Percentiles rank a stretch among this genome's conserved stretches.
Evolutionary conservation across 257 asterid genomes (phyloP).

Genomic region (Phtheirospermum japonicum): DNA sequence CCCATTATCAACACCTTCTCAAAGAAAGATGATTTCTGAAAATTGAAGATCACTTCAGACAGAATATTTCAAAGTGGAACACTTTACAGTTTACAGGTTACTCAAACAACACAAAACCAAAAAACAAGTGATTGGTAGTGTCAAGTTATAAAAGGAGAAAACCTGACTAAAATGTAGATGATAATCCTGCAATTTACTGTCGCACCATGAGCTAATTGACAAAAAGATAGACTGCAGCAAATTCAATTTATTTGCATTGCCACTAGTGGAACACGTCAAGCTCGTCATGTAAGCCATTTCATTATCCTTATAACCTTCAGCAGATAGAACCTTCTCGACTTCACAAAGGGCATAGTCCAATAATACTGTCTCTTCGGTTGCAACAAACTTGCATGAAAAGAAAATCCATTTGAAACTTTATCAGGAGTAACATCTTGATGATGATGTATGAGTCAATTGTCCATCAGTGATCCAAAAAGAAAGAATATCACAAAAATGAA

Average conservation of each 20-base stretch:
- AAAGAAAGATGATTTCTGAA: constrained; percentile 67
- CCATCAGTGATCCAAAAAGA: not conserved
- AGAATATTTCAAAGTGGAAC: constrained; percentile 28
- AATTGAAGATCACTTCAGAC: constrained; percentile 34
- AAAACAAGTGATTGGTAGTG: constrained; percentile 20
- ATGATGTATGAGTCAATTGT: constrained; percentile 22
- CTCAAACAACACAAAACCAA: constrained; percentile 29
- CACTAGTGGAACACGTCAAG: constrained; percentile 51
- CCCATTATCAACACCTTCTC: constrained; percentile 67
- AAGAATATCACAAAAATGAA: constrained; percentile 9
- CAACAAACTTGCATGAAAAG: constrained; percentile 64
- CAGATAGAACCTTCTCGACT: constrained; percentile 51
- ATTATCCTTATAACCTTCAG: constrained; percentile 48
- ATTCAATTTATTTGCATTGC: constrained; percentile 47
- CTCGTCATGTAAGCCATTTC: constrained; percentile 65
- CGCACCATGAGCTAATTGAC: constrained; percentile 86
- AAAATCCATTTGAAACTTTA: constrained; percentile 32
- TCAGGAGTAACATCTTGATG: constrained; percentile 8
- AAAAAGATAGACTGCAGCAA: constrained; percentile 59
- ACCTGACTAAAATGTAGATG: constrained; percentile 86
- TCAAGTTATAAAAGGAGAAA: constrained; percentile 28
- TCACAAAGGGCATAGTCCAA: constrained; percentile 65
- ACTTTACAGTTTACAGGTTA: not conserved
- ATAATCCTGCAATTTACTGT: constrained; percentile 77
- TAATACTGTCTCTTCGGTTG: constrained; percentile 60